phyloP scores from a whole-genome alignment of 2,329 filamentous ascomycete genomes.

The Chlorencoelia australis region DNA sequence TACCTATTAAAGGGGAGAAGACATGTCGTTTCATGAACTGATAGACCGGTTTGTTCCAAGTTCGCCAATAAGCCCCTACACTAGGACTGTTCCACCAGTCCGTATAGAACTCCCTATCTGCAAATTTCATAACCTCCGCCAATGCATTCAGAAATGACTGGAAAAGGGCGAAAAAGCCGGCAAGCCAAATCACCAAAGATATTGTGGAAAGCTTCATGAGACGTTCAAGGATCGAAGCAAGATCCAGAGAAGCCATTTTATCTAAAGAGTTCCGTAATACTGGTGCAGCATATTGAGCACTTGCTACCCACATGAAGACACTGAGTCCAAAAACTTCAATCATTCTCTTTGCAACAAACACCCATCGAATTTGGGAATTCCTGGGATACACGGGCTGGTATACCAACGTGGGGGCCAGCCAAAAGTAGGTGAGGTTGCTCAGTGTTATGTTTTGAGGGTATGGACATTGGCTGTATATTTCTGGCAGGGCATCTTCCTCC shows the following conservation, averaged over 20 bases:
- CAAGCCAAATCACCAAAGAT: slow-evolving; percentile 91
- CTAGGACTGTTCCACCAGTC: slow-evolving; percentile 97
- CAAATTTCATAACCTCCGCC: slow-evolving; percentile 82
- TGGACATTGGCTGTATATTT: slow-evolving; percentile 71
- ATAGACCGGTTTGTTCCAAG: slow-evolving; percentile 97
- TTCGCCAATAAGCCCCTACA: slow-evolving; percentile 83
- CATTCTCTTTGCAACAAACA: slow-evolving; percentile 75
- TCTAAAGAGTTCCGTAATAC: slow-evolving; percentile 82
- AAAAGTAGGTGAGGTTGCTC: slow-evolving; percentile 84
- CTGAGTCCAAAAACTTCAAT: slow-evolving; percentile 67
- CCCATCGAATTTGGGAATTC: slow-evolving; percentile 70
- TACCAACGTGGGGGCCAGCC: slow-evolving; percentile 92
- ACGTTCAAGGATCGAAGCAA: slow-evolving; percentile 75
- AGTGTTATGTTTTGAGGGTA: slow-evolving; percentile 90
- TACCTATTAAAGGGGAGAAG: slow-evolving; percentile 75
- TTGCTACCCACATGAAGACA: slow-evolving; percentile 91
- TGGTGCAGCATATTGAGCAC: slow-evolving; percentile 87
- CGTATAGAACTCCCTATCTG: slow-evolving; percentile 87
- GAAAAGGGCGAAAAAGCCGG: slow-evolving; percentile 94
- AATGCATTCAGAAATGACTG: slow-evolving; percentile 86
- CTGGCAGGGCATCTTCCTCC: slow-evolving; percentile 61
- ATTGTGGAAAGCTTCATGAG: slow-evolving; percentile 94
- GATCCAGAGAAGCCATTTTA: slow-evolving; percentile 71
- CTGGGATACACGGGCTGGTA: slow-evolving; percentile 96
- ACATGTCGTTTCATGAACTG: slow-evolving; percentile 94